phyloP scores from a whole-genome alignment of 2,329 filamentous ascomycete species.

The Macroventuria anomochaeta region DNA sequence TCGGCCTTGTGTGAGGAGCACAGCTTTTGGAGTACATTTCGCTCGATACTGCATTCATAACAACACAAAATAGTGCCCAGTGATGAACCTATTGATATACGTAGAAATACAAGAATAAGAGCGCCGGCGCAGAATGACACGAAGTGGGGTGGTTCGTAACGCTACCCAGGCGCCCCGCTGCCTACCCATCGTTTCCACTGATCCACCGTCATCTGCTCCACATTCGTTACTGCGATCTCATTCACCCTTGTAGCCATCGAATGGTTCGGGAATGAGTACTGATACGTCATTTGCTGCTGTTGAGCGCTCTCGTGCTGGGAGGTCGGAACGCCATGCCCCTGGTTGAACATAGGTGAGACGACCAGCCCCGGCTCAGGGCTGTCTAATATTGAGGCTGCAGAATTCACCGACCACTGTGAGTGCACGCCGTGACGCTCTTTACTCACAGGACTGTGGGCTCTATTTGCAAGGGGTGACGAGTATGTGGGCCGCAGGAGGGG shows the following conservation, averaged over 20 bases:
- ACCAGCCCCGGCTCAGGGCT: slow-evolving; percentile 1
- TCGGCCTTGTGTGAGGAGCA: neutral
- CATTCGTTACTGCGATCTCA: neutral
- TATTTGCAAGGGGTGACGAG: slow-evolving; percentile 16
- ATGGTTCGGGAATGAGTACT: neutral
- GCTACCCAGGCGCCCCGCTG: neutral
- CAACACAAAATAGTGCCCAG: neutral
- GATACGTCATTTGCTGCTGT: slow-evolving; percentile 7
- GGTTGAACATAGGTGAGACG: slow-evolving; percentile 1
- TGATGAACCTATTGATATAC: neutral
- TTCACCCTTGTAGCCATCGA: neutral
- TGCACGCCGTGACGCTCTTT: neutral
- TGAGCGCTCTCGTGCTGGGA: neutral
- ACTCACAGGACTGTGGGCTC: neutral
- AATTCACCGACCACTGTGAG: slow-evolving; percentile 3
- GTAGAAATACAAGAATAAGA: neutral
- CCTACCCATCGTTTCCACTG: slow-evolving; percentile 13
- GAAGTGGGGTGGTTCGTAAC: neutral
- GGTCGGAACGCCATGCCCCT: neutral
- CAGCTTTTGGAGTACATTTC: neutral
- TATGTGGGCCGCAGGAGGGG: slow-evolving; percentile 16
- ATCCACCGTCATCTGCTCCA: slow-evolving; percentile 9
- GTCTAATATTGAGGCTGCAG: neutral
- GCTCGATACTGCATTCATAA: neutral
- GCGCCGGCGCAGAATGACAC: neutral